These are phyloP conservation scores for Aspergillus sp. DNA, from an alignment of 2,329 filamentous ascomycete species.

Conservation along the genomic window DNA sequence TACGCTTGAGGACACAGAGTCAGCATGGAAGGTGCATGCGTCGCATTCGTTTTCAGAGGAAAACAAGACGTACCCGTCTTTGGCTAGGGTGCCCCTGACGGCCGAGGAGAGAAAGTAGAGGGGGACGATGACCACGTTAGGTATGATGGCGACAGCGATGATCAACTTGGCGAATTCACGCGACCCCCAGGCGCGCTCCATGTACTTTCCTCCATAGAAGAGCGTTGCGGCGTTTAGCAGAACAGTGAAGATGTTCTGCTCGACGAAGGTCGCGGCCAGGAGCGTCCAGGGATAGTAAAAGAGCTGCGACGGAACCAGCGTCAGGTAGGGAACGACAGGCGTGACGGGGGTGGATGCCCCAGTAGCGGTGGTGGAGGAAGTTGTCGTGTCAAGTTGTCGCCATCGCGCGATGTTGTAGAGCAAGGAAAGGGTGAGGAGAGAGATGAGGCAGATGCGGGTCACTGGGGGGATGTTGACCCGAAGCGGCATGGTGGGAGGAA, in stretches of 20 bases:
- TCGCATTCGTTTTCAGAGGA: slow-evolving; percentile 18
- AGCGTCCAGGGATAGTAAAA: slow-evolving; percentile 93
- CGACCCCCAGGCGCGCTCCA: slow-evolving; percentile 94
- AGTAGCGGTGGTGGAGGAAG: slow-evolving; percentile 7
- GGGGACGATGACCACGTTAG: slow-evolving; percentile 73
- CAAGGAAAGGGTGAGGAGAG: slow-evolving; percentile 72
- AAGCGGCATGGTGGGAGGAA: slow-evolving; percentile 61
- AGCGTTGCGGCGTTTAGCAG: slow-evolving; percentile 72
- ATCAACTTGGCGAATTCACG: slow-evolving; percentile 90
- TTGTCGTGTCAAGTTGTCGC: slow-evolving; percentile 66
- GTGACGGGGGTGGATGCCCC: slow-evolving; percentile 31
- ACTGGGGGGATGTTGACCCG: slow-evolving; percentile 91
- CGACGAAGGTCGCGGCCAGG: slow-evolving; percentile 78
- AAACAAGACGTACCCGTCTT: slow-evolving; percentile 32
- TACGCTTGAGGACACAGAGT: slow-evolving; percentile 51
- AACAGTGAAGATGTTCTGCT: slow-evolving; percentile 88
- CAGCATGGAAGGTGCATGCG: slow-evolving; percentile 17
- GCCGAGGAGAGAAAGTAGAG: slow-evolving; percentile 72
- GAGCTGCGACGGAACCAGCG: slow-evolving; percentile 78
- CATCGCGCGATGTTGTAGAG: slow-evolving; percentile 65
- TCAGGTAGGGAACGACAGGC: slow-evolving; percentile 80
- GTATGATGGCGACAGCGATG: slow-evolving; percentile 70
- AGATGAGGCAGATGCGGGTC: slow-evolving; percentile 76
- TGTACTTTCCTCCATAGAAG: slow-evolving; percentile 89
- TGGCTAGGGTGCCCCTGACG: slow-evolving; percentile 48